Conservation (phyloP, 345 rosid species). For the Pugionium dolabratum region DNA sequence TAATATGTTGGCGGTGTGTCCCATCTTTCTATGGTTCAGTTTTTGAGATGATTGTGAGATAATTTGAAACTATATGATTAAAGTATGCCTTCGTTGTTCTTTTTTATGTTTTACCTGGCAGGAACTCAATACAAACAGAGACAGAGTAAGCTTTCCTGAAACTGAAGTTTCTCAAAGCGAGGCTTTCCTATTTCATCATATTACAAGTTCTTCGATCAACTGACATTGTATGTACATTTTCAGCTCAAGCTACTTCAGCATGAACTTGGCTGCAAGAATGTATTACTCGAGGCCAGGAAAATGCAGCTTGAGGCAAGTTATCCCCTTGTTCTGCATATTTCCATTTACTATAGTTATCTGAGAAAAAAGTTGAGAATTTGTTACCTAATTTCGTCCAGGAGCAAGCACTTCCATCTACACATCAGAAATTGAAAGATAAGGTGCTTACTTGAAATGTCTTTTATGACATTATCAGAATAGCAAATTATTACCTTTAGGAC, state of each 20-base stretch:
- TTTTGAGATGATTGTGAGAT: slow-evolving; percentile 21
- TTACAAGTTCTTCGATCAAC: slow-evolving; percentile 28
- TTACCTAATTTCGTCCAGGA: slow-evolving; percentile 37
- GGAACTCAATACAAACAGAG: slow-evolving; percentile 73
- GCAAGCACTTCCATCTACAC: slow-evolving; percentile 35
- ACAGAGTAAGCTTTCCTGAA: slow-evolving; percentile 50
- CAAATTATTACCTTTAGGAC: slow-evolving; percentile 10
- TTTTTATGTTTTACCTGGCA: slow-evolving; percentile 44
- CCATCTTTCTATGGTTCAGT: slow-evolving; percentile 25
- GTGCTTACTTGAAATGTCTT: slow-evolving; percentile 29
- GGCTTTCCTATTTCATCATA: slow-evolving; percentile 15
- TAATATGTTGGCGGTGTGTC: slow-evolving; percentile 61
- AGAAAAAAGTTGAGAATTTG: slow-evolving; percentile 18
- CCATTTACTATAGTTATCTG: slow-evolving; percentile 3
- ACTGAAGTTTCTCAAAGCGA: slow-evolving; percentile 28
- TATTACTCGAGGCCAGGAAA: slow-evolving; percentile 47
- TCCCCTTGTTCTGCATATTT: not conserved
- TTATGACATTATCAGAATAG: slow-evolving; percentile 8
- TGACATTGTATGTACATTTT: slow-evolving; percentile 31
- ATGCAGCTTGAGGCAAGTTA: slow-evolving; percentile 32
- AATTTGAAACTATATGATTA: slow-evolving; percentile 12
- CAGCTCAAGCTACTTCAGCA: slow-evolving; percentile 68
- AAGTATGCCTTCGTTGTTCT: slow-evolving; percentile 15
- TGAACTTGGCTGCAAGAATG: slow-evolving; percentile 69
- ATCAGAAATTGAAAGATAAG: slow-evolving; percentile 38